Conservation (phyloP, 169 alveolate genomes). For the Plasmodium sp. region DNA sequence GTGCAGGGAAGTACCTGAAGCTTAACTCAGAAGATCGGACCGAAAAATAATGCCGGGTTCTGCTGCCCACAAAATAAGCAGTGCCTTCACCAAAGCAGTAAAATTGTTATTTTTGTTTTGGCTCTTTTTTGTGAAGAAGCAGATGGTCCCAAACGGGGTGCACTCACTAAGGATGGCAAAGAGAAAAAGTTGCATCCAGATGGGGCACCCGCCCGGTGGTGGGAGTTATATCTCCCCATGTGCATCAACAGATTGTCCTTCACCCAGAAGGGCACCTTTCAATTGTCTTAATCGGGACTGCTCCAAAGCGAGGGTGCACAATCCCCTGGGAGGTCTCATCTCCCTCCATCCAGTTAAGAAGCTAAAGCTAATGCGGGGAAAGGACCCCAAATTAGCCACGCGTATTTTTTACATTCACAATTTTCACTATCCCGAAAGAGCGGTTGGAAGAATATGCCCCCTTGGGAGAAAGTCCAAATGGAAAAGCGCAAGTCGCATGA, state of each 20-base stretch:
- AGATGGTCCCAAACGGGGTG: background rate
- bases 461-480: background rate
- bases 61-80: background rate
- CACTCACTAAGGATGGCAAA: background rate
- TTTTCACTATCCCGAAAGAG: background rate
- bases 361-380: background rate
- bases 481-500: background rate
- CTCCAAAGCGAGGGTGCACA: background rate
- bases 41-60: slow-evolving; percentile 28
- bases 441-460: background rate
- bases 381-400: background rate
- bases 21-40: background rate
- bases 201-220: background rate
- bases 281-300: background rate
- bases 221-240: background rate
- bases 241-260: background rate
- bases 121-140: background rate
- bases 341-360: background rate
- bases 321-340: background rate
- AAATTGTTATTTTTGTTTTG: slow-evolving; percentile 31
- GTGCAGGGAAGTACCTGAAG: background rate
- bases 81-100: slow-evolving; percentile 17
- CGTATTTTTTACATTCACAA: background rate
- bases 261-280: background rate
- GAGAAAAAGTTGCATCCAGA: background rate